phyloP scores from a whole-genome alignment of 2,329 filamentous ascomycete species.

The Cladorrhinum sp. region DNA sequence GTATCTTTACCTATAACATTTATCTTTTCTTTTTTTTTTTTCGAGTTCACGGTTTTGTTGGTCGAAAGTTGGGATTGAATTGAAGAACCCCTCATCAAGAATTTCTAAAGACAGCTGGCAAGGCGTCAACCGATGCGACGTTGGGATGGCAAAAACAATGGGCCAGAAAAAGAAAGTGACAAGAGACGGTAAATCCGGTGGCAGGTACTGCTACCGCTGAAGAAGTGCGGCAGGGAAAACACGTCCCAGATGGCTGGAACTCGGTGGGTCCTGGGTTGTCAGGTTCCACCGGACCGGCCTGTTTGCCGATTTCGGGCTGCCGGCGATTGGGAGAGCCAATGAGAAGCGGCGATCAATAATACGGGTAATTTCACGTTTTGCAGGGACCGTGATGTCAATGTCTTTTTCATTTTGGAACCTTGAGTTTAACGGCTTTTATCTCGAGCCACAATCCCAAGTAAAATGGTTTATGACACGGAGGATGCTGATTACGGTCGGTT shows the following conservation, averaged over 20 bases:
- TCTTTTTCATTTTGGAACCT: no score
- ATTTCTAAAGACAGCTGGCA: neutral
- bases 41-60: no score
- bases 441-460: no score
- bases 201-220: neutral
- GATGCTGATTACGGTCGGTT: no score
- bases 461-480: no score
- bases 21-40: no score
- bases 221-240: constrained; percentile 7
- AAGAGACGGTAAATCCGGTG: neutral
- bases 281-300: neutral
- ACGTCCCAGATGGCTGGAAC: constrained; percentile 14
- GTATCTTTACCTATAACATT: no score
- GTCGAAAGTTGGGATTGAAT: no score
- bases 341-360: neutral
- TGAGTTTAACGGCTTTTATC: no score
- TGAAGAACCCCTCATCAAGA: no score
- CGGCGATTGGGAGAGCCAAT: neutral
- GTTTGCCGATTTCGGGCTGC: neutral
- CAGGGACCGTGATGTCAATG: neutral
- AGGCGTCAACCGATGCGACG: neutral
- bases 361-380: neutral
- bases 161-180: neutral
- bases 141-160: neutral
- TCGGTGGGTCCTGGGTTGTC: neutral